Evolutionary conservation across 148 eudicot species (phyloP).

Genomic region (Camellia lanceoleosa): DNA sequence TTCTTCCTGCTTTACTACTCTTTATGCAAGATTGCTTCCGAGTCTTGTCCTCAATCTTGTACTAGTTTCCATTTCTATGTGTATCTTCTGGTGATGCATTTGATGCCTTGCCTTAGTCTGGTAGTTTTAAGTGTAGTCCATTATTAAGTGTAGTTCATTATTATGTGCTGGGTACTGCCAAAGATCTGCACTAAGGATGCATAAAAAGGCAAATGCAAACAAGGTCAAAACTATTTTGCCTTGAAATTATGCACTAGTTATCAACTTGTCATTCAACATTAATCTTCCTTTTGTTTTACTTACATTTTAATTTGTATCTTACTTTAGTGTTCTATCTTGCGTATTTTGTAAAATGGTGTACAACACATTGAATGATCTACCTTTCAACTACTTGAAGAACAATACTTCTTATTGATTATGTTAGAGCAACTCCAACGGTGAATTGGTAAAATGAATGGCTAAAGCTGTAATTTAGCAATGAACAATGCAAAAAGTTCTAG

Average conservation of each 20-base stretch:
- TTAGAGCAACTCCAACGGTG: too few relatives aligned
- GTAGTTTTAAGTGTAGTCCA: not conserved
- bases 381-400: too few relatives aligned
- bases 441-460: too few relatives aligned
- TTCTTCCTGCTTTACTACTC: not conserved
- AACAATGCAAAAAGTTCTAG: too few relatives aligned
- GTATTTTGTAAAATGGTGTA: too few relatives aligned
- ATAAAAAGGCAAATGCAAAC: not conserved
- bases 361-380: too few relatives aligned
- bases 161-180: not conserved
- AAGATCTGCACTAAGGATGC: not conserved
- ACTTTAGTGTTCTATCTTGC: too few relatives aligned
- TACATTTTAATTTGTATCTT: too few relatives aligned
- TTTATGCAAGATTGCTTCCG: not conserved
- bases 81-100: conserved; percentile 2
- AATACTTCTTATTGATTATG: too few relatives aligned
- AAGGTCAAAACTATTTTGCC: not conserved
- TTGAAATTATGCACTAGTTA: not conserved
- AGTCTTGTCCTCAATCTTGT: not conserved
- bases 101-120: not conserved
- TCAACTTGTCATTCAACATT: not conserved
- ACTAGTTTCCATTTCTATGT: not conserved
- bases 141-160: not conserved
- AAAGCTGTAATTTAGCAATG: too few relatives aligned
- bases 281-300: too few relatives aligned